Evolutionary conservation across 1,284 basidiomycete species (phyloP).

Genomic region (Phaffia rhodozyma): DNA sequence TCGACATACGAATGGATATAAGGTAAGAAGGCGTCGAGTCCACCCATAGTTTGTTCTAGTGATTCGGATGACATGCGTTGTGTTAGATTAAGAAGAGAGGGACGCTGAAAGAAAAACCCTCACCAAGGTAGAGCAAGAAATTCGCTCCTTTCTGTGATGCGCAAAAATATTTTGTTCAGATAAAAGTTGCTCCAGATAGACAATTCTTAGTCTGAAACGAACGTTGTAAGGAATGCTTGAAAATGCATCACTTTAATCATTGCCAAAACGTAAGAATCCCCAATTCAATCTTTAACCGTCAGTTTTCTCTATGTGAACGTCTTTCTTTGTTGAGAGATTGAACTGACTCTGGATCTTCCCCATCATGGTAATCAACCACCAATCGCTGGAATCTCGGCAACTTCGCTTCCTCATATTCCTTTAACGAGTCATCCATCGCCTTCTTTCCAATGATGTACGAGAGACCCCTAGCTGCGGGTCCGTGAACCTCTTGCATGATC

Average conservation of each 20-base stretch:
- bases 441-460: conserved; percentile 65
- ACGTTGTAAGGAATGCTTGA: conserved; percentile 54
- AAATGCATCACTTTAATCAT: conserved; percentile 54
- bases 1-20: conserved; percentile 54
- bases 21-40: conserved; percentile 70
- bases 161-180: too few species aligned
- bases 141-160: conserved; percentile 43
- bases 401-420: conserved; percentile 42
- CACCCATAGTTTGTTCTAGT: conserved; percentile 63
- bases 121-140: conserved; percentile 46
- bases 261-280: too few species aligned
- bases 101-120: conserved; percentile 17
- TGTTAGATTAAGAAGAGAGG: background rate
- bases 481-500: conserved; percentile 59
- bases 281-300: background rate
- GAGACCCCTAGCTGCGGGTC: conserved; percentile 57
- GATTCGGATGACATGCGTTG: conserved; percentile 23
- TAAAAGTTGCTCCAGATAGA: too few species aligned
- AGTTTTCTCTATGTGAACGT: background rate
- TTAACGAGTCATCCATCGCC: conserved; percentile 58
- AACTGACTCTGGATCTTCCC: conserved; percentile 47
- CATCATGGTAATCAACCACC: conserved; percentile 67
- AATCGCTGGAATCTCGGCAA: conserved; percentile 69
- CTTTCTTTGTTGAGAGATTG: too few species aligned
- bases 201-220: background rate